Percentiles rank a stretch among this genome's conserved stretches.
Evolutionary conservation across 2,329 filamentous ascomycete genomes (phyloP).

Genomic region (Teratosphaeria gauchensis): DNA sequence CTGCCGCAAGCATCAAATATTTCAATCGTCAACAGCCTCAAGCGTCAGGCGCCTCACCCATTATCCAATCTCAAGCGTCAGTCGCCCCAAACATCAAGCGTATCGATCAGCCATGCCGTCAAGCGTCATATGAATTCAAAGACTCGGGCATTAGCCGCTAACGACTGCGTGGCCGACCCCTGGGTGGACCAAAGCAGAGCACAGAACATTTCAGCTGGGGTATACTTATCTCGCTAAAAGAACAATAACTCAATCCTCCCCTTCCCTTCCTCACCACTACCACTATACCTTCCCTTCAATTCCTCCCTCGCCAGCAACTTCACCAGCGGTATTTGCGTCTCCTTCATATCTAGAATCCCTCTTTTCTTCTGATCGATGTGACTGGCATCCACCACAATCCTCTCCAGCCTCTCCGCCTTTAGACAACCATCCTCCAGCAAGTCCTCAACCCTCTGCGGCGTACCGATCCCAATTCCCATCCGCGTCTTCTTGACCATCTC

Average conservation of each 20-base stretch:
- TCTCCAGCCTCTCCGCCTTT: constrained; percentile 43
- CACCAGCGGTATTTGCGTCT: constrained; percentile 73
- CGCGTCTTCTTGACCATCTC: constrained; percentile 58
- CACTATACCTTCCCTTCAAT: constrained; percentile 59
- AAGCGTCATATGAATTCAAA: background rate
- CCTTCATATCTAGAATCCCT: constrained; percentile 89
- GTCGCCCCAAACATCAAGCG: background rate
- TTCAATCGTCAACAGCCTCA: no score
- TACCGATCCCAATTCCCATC: constrained; percentile 83
- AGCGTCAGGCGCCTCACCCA: no score
- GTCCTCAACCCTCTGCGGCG: constrained; percentile 71
- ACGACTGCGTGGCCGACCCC: no score
- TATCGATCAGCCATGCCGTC: background rate
- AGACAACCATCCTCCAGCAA: constrained; percentile 66
- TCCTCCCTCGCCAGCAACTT: constrained; percentile 61
- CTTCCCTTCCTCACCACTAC: constrained; percentile 26
- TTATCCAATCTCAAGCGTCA: background rate
- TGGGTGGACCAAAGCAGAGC: no score
- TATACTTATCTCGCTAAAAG: constrained; percentile 25
- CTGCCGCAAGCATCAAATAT: no score
- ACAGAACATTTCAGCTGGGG: background rate
- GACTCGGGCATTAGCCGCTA: no score
- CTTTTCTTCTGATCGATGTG: constrained; percentile 93
- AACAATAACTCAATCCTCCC: constrained; percentile 53
- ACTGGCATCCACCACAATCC: constrained; percentile 81